Base-by-base conservation (phyloP, 2,329 filamentous ascomycete species). In the Salinomyces thailandicus region DNA sequence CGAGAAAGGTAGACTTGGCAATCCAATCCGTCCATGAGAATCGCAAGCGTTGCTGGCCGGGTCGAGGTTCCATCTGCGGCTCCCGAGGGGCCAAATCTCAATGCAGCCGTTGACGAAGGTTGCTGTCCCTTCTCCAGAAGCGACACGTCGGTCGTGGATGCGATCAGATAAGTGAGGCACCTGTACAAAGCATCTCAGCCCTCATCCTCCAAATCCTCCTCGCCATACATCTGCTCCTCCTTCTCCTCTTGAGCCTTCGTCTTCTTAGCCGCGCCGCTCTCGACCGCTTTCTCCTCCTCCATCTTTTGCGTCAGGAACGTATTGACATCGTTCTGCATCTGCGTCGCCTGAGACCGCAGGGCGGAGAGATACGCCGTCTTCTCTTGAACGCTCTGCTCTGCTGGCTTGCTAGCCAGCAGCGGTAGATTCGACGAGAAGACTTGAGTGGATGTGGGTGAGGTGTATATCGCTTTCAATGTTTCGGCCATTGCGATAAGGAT, bases 201-300 rank as follows among this genome's bases (percentile, higher is more conserved):
- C 31, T 56, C 54, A 11, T 82, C 79, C 33, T 79, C 77, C 9
- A 73, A 65, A 16, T 78, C 73, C 58, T 93, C 85, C 59, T 93
- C 86, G 32, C 85, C 86, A 55, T 94, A 93, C 54, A 86, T 81
- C 51, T 83, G 75, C 54, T 85, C 82, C 19, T 64, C 61, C 37
- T 57, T 59, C 37, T 59, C 55, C 37, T 61, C 58, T 33, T 62
- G 58, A 16, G 46, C 49, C 18, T 39, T 47, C 9, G 11, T 24
- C 34, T 36, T 46, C 32, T 22, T 44, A 15, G 16, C 42, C 44
- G 31, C 41, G 50, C 34, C 57, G 2, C 59, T 61, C 12, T 67
- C 68, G 11, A 63, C 62, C 6, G 61, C 62, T 53, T 79, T 81
- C 54, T 86, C 81, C 43, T 81, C 70, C 24, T 79, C 80, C 83